Evolutionary conservation across 2,329 filamentous ascomycete genomes (phyloP).

Genomic region (Huntiella abstrusa): DNA sequence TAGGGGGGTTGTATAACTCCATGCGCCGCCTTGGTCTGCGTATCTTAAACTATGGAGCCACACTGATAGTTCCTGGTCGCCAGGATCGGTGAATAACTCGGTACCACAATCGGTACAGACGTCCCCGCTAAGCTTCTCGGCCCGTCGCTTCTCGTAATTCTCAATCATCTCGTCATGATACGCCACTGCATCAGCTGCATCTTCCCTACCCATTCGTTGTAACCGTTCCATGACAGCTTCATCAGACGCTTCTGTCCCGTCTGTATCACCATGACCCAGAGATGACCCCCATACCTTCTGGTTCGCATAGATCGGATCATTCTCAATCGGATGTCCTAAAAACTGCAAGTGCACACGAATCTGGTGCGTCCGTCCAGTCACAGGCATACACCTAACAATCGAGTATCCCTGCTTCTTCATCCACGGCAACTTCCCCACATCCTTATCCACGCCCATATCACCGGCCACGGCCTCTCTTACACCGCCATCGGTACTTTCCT

Average conservation of each 20-base stretch:
- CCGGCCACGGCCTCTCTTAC: conserved; percentile 4
- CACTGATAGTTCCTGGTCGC: conserved; percentile 72
- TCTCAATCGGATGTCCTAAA: conserved; percentile 84
- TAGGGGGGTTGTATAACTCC: conserved; percentile 72
- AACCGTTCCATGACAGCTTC: conserved; percentile 78
- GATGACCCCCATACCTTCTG: conserved; percentile 72
- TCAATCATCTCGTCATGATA: conserved; percentile 92
- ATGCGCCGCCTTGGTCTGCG: conserved; percentile 61
- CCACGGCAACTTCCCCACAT: conserved; percentile 21
- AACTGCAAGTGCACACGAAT: conserved; percentile 88
- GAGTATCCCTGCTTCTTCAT: conserved; percentile 62
- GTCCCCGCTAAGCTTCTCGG: conserved; percentile 82
- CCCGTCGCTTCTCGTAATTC: conserved; percentile 73
- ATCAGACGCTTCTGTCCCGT: conserved; percentile 54
- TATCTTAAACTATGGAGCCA: conserved; percentile 89
- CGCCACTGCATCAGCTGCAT: conserved; percentile 73
- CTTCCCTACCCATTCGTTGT: conserved; percentile 80
- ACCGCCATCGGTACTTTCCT: conserved; percentile 13
- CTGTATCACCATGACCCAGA: conserved; percentile 48
- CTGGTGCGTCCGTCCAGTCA: conserved; percentile 90
- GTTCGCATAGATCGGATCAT: conserved; percentile 96
- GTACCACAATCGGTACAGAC: conserved; percentile 68
- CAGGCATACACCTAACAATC: conserved; percentile 79
- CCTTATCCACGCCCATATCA: conserved; percentile 7
- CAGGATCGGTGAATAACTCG: conserved; percentile 82